Evolutionary conservation across 2,329 filamentous ascomycete species (phyloP).

Genomic region (Phialophora expanda): DNA sequence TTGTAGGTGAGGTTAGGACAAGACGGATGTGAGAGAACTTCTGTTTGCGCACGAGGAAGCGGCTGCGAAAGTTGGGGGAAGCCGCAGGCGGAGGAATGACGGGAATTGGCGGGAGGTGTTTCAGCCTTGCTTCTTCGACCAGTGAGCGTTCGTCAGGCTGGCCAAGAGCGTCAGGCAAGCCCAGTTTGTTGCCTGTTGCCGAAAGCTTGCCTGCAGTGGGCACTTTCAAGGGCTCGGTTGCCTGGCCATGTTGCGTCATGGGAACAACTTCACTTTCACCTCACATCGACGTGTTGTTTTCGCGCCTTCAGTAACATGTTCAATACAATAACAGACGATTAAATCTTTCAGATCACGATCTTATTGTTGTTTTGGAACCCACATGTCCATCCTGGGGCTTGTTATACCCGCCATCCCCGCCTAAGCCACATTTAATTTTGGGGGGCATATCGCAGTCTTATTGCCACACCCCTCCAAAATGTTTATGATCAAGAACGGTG

Average conservation of each 20-base stretch:
- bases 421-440: neutral
- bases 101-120: neutral
- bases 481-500: constrained; percentile 64
- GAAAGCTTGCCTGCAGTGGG: constrained; percentile 10
- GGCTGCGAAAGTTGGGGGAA: neutral
- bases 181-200: constrained; percentile 8
- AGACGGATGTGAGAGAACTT: neutral
- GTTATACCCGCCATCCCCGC: neutral
- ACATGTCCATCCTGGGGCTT: neutral
- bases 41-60: neutral
- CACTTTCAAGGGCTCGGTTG: constrained; percentile 3
- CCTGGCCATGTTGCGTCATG: constrained; percentile 29
- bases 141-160: constrained; percentile 10
- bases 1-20: neutral
- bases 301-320: neutral
- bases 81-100: constrained; percentile 6
- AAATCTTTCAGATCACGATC: neutral
- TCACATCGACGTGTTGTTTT: constrained; percentile 7
- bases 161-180: constrained; percentile 4
- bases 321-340: neutral
- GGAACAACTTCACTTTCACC: constrained; percentile 11
- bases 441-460: neutral
- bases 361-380: neutral
- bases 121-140: constrained; percentile 11
- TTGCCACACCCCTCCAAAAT: constrained; percentile 45